A percentile compares a stretch with the other conserved stretches of the same genome.
phyloP scores from a whole-genome alignment of 2,329 filamentous ascomycete species.

The Claviceps africana region DNA sequence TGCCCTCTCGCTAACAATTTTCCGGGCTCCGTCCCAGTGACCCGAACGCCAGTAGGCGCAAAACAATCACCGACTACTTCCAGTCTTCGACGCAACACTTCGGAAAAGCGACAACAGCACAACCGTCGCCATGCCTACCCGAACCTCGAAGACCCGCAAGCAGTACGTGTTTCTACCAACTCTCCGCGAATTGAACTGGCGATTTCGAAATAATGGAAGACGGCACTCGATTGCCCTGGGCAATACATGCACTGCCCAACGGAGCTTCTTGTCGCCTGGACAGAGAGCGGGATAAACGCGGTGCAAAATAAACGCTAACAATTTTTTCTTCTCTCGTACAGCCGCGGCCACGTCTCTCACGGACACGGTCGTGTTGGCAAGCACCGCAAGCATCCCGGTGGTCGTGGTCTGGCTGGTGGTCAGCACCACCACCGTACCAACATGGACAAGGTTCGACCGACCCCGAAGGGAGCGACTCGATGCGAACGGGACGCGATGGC shows the following conservation, averaged over 20 bases:
- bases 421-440: slow-evolving; percentile 65
- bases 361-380: slow-evolving; percentile 98
- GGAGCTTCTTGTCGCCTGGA: not conserved
- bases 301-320: not conserved
- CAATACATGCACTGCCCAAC: slow-evolving; percentile 11
- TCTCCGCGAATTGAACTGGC: slow-evolving; percentile 3
- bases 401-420: slow-evolving; percentile 89
- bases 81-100: slow-evolving; percentile 21
- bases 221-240: slow-evolving; percentile 3
- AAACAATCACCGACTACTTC: slow-evolving; percentile 25
- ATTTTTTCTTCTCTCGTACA: slow-evolving; percentile 22
- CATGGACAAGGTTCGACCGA: slow-evolving; percentile 60
- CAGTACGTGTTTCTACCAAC: slow-evolving; percentile 40
- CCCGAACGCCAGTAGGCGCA: slow-evolving; percentile 19
- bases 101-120: slow-evolving; percentile 30
- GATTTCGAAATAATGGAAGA: slow-evolving; percentile 3
- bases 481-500: slow-evolving; percentile 8
- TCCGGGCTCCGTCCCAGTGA: slow-evolving; percentile 13
- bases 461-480: not conserved
- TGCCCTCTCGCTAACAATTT: slow-evolving; percentile 29
- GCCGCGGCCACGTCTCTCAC: slow-evolving; percentile 95
- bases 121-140: slow-evolving; percentile 55
- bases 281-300: not conserved
- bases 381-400: slow-evolving; percentile 84
- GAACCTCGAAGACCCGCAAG: slow-evolving; percentile 64